These are phyloP conservation scores for Irpex sp. DNA, from an alignment of 1,284 basidiomycete species.

Conservation along the genomic window DNA sequence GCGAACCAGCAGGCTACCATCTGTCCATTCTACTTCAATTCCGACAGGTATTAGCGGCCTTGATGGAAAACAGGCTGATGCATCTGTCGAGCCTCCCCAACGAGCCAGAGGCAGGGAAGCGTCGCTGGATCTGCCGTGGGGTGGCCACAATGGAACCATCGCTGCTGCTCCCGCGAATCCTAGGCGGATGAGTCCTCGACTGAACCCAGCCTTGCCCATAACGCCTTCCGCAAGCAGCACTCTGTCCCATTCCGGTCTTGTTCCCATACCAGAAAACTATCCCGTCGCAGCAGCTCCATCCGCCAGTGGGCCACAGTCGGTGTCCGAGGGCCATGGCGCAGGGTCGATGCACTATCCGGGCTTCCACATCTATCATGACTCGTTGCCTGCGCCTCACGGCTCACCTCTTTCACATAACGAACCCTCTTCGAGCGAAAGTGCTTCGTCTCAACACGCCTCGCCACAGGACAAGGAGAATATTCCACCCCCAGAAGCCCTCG, in stretches of 20 bases:
- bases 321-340: constrained; percentile 29
- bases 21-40: constrained; percentile 2
- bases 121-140: neutral
- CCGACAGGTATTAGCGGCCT: neutral
- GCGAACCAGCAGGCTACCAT: constrained; percentile 33
- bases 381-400: constrained; percentile 8
- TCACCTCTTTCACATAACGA: neutral
- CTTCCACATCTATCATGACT: constrained; percentile 59
- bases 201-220: neutral
- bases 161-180: neutral
- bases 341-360: constrained; percentile 72
- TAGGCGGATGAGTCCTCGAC: neutral
- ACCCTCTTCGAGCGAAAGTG: constrained; percentile 8
- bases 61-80: neutral
- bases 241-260: neutral
- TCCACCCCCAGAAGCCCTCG: constrained; percentile 17
- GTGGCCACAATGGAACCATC: neutral
- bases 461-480: constrained; percentile 55
- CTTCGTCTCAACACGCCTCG: constrained; percentile 25
- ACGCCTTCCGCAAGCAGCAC: neutral
- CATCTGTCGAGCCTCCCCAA: neutral
- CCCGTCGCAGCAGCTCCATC: neutral
- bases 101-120: neutral
- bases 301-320: constrained; percentile 1
- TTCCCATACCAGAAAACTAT: neutral